Percentiles rank a stretch among this genome's conserved stretches.
Conservation (phyloP, 2,329 filamentous ascomycete species). For the Aspergillus terreus region DNA sequence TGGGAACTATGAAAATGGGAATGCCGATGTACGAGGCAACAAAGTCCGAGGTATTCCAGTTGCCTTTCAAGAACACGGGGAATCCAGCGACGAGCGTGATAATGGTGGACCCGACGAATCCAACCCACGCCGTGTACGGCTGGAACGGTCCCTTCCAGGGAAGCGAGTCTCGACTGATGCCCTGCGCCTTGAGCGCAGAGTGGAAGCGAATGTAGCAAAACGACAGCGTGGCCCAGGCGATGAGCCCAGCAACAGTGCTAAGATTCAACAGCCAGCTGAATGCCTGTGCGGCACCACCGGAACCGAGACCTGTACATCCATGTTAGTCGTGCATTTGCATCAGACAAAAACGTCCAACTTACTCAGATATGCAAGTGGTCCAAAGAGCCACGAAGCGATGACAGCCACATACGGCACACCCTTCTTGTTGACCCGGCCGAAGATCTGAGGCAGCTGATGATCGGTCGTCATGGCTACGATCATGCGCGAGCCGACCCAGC, state of each 20-base stretch:
- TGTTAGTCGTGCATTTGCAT: not conserved
- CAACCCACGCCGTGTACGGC: slow-evolving; percentile 63
- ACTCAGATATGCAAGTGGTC: slow-evolving; percentile 41
- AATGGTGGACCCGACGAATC: slow-evolving; percentile 55
- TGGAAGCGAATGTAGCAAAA: slow-evolving; percentile 52
- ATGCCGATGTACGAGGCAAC: slow-evolving; percentile 42
- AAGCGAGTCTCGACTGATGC: slow-evolving; percentile 41
- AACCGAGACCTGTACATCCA: slow-evolving; percentile 25
- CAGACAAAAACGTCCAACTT: slow-evolving; percentile 4
- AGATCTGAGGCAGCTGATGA: slow-evolving; percentile 55
- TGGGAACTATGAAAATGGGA: slow-evolving; percentile 40
- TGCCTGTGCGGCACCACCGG: slow-evolving; percentile 33
- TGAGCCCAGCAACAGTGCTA: slow-evolving; percentile 44
- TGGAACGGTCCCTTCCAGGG: slow-evolving; percentile 66
- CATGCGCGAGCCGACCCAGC: slow-evolving; percentile 55
- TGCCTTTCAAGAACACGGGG: slow-evolving; percentile 41
- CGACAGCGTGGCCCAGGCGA: slow-evolving; percentile 46
- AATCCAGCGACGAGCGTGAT: slow-evolving; percentile 68
- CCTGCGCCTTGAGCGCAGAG: slow-evolving; percentile 42
- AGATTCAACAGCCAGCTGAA: slow-evolving; percentile 44
- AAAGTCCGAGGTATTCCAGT: slow-evolving; percentile 33
- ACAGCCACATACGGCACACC: slow-evolving; percentile 57
- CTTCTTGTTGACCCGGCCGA: slow-evolving; percentile 50
- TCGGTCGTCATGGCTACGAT: slow-evolving; percentile 59
- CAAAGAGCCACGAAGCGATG: slow-evolving; percentile 50